Base-by-base conservation (phyloP, 139 green algal species). In the Tetradesmus lagerheimii region DNA sequence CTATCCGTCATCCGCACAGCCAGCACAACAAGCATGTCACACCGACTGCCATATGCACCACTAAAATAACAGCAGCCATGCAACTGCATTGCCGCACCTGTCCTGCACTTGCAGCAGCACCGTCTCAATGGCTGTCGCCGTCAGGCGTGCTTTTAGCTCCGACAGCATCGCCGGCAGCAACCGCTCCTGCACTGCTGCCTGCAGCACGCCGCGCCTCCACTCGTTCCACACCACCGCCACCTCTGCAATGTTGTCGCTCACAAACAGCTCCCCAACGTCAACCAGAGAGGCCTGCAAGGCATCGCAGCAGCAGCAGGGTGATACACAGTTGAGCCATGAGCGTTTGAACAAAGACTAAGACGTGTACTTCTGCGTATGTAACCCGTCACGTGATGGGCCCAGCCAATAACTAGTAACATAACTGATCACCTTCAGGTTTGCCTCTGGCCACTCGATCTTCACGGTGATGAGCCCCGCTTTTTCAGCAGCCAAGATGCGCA, bases 81-180 rank as follows among this genome's bases (percentile, higher is more conserved):
- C n/a, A n/a, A n/a, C n/a, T n/a, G n/a, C n/a, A n/a, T 50, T 50
- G 6, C 43, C 88, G 64, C 45, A 89, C 85, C 31, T 47, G 62
- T 87, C 83, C 74, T 87, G 82, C 78, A 86, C 92, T 89, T 88
- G 45, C 2, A 81, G 29, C 50, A 91, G 71, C 57, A 89, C 87
- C 1, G 80, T 88, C 39, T 94, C 90, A 62, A 90, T 81, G 0
- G 92, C 92, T 0, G 92, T 84, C 16, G 86, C 74, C n/a, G 92
- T 80, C 89, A 96, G 86, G 43, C 66, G 74, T 57, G 86, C 66
- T n/a, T 93, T 85, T 66, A 89, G 64, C 92, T 98, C 95, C 31
- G 78, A 62, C 82, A 93, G 85, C 85, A 98, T 81, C 29, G 39
- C 34, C 14, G 96, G 95, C 76, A 98, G 77, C 82, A 99, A 87